Percentiles rank a stretch among this genome's conserved stretches.
Evolutionary conservation across 106 monocot genomes (phyloP).

Genomic region (Dioscorea zingiberensis): DNA sequence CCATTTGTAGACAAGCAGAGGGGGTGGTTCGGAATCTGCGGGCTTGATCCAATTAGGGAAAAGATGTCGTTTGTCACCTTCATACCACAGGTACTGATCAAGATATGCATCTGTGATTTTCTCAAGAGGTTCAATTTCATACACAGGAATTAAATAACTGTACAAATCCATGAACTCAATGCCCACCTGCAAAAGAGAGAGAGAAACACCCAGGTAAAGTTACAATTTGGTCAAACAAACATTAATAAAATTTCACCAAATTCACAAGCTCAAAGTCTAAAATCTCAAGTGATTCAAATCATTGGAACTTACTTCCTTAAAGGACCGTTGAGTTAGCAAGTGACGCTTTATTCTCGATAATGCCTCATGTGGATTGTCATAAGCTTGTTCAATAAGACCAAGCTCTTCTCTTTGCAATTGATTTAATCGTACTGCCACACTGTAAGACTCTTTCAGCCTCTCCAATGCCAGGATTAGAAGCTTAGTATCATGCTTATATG

Average conservation of each 20-base stretch:
- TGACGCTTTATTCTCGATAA: conserved; percentile 97
- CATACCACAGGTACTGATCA: conserved; percentile 99
- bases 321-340: conserved; percentile 92
- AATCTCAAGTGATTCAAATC: background rate
- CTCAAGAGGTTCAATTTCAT: conserved; percentile 99
- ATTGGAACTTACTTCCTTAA: conserved; percentile 73
- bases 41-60: conserved; percentile 99
- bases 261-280: too few relatives aligned
- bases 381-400: conserved; percentile 98
- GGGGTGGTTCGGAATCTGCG: conserved; percentile 99
- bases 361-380: conserved; percentile 99
- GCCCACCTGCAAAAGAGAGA: conserved; percentile 69
- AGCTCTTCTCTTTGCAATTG: conserved; percentile 95
- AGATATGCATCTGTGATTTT: conserved; percentile 99
- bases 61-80: conserved; percentile 96
- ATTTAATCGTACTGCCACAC: conserved; percentile 95
- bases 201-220: background rate
- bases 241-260: background rate
- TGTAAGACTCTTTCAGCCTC: conserved; percentile 96
- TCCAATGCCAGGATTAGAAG: conserved; percentile 97
- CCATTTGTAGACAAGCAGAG: conserved; percentile 99
- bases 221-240: background rate
- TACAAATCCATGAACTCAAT: conserved; percentile 99
- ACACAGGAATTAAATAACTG: conserved; percentile 96
- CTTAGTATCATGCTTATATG: conserved; percentile 99